These are phyloP conservation scores for Gyrodon lividus DNA, from an alignment of 768 basidiomycete species.

Conservation along the genomic window DNA sequence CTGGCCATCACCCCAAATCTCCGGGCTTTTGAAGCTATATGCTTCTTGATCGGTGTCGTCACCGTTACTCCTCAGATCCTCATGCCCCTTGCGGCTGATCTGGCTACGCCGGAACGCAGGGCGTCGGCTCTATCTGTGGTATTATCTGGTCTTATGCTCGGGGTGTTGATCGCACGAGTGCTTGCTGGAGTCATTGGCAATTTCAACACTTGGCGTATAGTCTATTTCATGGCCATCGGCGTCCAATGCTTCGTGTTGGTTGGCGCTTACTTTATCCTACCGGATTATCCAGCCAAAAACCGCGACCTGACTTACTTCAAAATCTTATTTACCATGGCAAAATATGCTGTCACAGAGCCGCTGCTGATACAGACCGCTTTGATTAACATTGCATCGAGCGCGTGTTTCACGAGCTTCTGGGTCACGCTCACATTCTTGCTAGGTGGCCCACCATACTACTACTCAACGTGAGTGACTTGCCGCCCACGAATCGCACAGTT, in stretches of 20 bases:
- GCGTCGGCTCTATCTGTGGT: conserved; percentile 78
- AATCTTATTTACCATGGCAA: conserved; percentile 75
- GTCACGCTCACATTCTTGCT: conserved; percentile 82
- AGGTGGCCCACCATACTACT: conserved; percentile 71
- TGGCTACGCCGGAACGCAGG: conserved; percentile 71
- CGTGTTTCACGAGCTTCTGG: conserved; percentile 64
- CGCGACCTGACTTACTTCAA: conserved; percentile 59
- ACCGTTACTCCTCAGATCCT: conserved; percentile 77
- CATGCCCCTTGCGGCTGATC: conserved; percentile 76
- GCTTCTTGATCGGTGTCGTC: conserved; percentile 67
- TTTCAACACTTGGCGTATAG: conserved; percentile 67
- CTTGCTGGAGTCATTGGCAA: conserved; percentile 74
- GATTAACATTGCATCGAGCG: conserved; percentile 57
- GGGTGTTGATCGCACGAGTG: conserved; percentile 72
- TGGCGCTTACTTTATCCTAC: conserved; percentile 64
- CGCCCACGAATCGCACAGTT: background rate
- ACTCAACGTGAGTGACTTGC: conserved; percentile 53
- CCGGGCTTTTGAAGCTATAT: conserved; percentile 60
- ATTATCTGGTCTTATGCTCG: conserved; percentile 64
- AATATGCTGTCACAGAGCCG: conserved; percentile 75
- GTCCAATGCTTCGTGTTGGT: conserved; percentile 59
- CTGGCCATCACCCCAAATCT: conserved; percentile 62
- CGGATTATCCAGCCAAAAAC: conserved; percentile 83
- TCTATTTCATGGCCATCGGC: conserved; percentile 77
- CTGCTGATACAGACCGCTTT: conserved; percentile 67